These are phyloP conservation scores for Ophiostoma piceae DNA, from an alignment of 2,329 filamentous ascomycete genomes.

Conservation along the genomic window DNA sequence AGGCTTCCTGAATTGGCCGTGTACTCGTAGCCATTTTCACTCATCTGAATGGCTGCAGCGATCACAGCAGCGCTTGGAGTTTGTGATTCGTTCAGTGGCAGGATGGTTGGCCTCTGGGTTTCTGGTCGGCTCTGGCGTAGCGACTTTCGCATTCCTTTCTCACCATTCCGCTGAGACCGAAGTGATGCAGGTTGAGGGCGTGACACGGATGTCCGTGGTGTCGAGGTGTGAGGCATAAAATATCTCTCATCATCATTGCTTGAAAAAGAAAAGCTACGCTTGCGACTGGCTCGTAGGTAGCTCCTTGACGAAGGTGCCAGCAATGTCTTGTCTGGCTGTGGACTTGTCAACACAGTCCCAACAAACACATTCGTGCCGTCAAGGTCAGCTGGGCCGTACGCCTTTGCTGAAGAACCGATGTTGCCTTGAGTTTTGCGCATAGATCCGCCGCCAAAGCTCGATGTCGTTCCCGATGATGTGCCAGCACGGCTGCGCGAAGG, in stretches of 20 bases:
- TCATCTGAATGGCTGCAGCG: slow-evolving; percentile 1
- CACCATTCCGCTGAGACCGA: slow-evolving; percentile 38
- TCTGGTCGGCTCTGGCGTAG: slow-evolving; percentile 9
- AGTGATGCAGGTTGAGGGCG: not conserved
- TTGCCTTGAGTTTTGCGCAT: not conserved
- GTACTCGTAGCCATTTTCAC: not conserved
- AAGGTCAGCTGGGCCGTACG: not conserved
- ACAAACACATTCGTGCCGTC: not conserved
- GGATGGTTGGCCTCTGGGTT: slow-evolving; percentile 6
- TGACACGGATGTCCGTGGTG: not conserved
- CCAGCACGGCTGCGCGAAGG: not conserved
- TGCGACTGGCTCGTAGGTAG: not conserved
- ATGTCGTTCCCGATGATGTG: not conserved
- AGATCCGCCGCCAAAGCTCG: not conserved
- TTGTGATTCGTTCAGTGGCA: not conserved
- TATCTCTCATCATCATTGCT: slow-evolving; percentile 31
- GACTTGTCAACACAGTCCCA: not conserved
- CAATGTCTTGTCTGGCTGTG: not conserved
- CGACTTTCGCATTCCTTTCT: slow-evolving; percentile 21
- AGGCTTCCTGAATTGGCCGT: slow-evolving; percentile 21
- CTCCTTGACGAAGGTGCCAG: slow-evolving; percentile 17
- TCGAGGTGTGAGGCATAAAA: not conserved
- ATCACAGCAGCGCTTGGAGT: not conserved
- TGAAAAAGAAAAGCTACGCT: slow-evolving; percentile 24
- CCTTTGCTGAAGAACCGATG: not conserved